Base-by-base conservation (phyloP, 805 yeast species). In the Torulaspora franciscae region DNA sequence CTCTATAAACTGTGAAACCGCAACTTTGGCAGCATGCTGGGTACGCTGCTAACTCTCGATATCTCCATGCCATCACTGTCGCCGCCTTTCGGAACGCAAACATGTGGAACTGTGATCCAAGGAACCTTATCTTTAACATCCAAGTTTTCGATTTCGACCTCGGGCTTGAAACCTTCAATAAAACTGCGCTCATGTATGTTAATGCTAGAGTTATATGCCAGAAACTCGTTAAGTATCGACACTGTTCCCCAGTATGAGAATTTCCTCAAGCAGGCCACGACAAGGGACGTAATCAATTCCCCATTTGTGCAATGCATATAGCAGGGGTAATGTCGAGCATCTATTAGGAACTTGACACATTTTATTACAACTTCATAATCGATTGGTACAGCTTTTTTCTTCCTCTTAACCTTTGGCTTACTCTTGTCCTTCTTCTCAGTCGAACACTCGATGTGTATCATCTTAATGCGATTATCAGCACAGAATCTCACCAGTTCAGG, bases 301-400 rank as follows among this genome's bases (percentile, higher is more conserved):
- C 97, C 98, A 59, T 88, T 90, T 22, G 81, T 68, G 63, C 98
- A 91, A 64, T 91, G 96, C 4, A 91, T 62, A 60, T 85, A 90
- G 1, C 84, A 69, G 0, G 97, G 96, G 8, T 81, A 76, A 51
- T 73, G 68, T 14, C 75, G 73, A 19, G 71, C 68, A 57, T 83
- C 79, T 10, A 83, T 69, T 47, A 89, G 68, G 32, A 78, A 66
- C 47, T 77, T 78, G n/a, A 91, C 64, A 1, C 83, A 83, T 39
- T 72, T 68, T 1, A 74, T 62, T 0, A 84, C 84, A 1, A 79
- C 76, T 10, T 77, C 73, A 54, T 79, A 78, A 17, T 83, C 86
- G 30, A 90, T 70, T 1, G 96, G 95, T 4, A 88, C 90, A 1
- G 85, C 85, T 55, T 95, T 71, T 61, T 87, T 85, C 71, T 86